Conservation (phyloP, 2,329 filamentous ascomycete species). For the Aspergillus sp. region DNA sequence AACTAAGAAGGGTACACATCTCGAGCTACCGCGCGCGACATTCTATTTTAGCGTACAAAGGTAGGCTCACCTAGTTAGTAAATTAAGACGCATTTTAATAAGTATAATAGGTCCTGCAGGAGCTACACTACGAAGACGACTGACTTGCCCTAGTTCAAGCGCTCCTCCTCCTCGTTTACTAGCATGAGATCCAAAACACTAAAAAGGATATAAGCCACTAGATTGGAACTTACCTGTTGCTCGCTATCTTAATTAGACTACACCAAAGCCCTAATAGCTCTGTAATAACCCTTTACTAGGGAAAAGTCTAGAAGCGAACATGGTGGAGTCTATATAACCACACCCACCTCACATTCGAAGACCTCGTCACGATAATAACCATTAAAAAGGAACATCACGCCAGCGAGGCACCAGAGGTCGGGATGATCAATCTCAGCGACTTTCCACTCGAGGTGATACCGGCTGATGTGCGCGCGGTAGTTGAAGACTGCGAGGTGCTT, state of each 20-base stretch:
- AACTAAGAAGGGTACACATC: constrained; percentile 10
- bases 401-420: not conserved
- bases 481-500: constrained; percentile 13
- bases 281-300: not conserved
- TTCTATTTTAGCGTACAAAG: not conserved
- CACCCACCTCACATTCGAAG: constrained; percentile 5
- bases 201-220: constrained; percentile 12
- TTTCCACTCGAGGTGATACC: constrained; percentile 11
- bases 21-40: constrained; percentile 6
- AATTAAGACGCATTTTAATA: not conserved
- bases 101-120: constrained; percentile 3
- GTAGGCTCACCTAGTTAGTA: not conserved
- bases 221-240: constrained; percentile 14
- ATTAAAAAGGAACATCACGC: constrained; percentile 1
- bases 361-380: constrained; percentile 7
- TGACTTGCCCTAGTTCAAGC: constrained; percentile 8
- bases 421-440: constrained; percentile 2
- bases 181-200: constrained; percentile 8
- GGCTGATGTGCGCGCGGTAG: not conserved
- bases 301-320: constrained; percentile 12
- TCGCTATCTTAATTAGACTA: constrained; percentile 12
- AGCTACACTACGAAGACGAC: constrained; percentile 16
- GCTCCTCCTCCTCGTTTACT: constrained; percentile 9
- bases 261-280: not conserved
- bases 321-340: constrained; percentile 19